Conservation (phyloP, 257 asterid species). For the Nicotiana sylvestris region DNA sequence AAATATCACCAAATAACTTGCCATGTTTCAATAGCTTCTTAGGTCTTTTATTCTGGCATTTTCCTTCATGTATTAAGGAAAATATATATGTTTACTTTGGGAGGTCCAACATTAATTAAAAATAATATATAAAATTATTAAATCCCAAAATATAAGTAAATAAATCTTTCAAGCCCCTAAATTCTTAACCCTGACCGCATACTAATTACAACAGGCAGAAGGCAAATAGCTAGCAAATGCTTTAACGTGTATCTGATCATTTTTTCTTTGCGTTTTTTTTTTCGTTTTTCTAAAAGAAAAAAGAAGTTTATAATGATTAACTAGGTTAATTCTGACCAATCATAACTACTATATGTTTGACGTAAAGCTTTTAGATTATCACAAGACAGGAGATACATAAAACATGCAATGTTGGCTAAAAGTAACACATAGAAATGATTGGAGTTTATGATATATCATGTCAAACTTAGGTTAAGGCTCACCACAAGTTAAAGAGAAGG, state of each 20-base stretch:
- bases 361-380: background rate
- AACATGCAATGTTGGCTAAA: slow-evolving; percentile 25
- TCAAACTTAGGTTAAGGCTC: background rate
- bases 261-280: background rate
- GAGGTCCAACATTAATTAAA: too few species aligned
- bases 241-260: background rate
- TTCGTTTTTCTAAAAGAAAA: background rate
- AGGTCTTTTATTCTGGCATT: too few species aligned
- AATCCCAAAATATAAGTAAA: too few species aligned
- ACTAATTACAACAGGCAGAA: too few species aligned
- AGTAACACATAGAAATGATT: slow-evolving; percentile 15
- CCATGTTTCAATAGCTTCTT: too few species aligned
- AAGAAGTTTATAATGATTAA: background rate
- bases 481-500: slow-evolving; percentile 4
- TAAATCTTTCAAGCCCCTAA: too few species aligned
- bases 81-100: too few species aligned
- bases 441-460: background rate
- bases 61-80: too few species aligned
- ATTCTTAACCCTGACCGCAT: too few species aligned
- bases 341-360: background rate
- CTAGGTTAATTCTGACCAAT: background rate
- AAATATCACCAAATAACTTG: too few species aligned
- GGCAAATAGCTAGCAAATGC: too few species aligned
- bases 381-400: background rate
- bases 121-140: too few species aligned